These are phyloP conservation scores for Margaritispora aquatica DNA, from an alignment of 495 filamentous ascomycete species.

Conservation along the genomic window DNA sequence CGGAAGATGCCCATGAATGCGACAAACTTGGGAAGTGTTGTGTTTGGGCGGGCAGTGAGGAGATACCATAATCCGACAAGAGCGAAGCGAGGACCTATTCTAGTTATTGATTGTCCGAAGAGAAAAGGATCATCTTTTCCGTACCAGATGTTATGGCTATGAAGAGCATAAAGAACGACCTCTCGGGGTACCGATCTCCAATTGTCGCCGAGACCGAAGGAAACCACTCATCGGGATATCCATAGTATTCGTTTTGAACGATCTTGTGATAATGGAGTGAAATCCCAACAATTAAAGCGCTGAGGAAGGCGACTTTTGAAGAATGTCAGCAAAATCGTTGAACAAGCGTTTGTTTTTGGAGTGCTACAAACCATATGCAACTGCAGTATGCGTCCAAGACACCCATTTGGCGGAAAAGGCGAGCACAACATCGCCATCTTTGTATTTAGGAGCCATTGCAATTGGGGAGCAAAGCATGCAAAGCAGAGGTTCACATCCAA, in stretches of 20 bases:
- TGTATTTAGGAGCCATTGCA: conserved; percentile 75
- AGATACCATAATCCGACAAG: conserved; percentile 92
- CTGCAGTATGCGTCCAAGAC: conserved; percentile 75
- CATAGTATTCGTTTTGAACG: conserved; percentile 93
- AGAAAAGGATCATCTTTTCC: not conserved
- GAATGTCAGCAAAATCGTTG: not conserved
- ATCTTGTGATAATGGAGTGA: conserved; percentile 93
- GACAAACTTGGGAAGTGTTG: conserved; percentile 72
- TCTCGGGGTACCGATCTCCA: conserved; percentile 94
- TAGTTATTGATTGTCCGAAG: not conserved
- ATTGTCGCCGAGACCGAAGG: conserved; percentile 98
- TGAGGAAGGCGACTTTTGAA: conserved; percentile 76
- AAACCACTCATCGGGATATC: conserved; percentile 98
- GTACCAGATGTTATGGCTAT: conserved; percentile 91
- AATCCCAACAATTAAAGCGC: conserved; percentile 79
- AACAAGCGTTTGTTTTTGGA: not conserved
- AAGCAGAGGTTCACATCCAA: conserved; percentile 25
- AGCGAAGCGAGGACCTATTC: conserved; percentile 75
- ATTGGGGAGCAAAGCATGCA: too few species aligned
- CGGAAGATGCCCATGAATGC: conserved; percentile 76
- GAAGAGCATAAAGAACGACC: conserved; percentile 93
- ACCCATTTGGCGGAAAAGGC: conserved; percentile 89
- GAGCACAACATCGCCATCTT: conserved; percentile 81
- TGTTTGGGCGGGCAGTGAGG: conserved; percentile 70
- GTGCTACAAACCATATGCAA: conserved; percentile 62